Base-by-base conservation (phyloP, 257 asterid genomes). In the Phtheirospermum japonicum region DNA sequence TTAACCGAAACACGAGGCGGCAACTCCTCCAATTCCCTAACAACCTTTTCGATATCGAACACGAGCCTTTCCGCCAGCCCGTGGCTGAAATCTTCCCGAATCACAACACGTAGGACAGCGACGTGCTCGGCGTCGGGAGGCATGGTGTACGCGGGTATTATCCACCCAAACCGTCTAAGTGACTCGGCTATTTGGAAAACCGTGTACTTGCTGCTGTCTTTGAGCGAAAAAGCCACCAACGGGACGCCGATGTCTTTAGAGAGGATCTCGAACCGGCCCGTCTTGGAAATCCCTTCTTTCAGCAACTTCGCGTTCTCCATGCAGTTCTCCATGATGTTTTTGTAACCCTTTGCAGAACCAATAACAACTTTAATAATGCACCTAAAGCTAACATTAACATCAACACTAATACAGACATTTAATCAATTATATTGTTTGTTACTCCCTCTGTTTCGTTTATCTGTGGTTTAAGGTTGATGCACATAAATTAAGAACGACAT, bases 101-200 rank as follows among this genome's bases (percentile, higher is more conserved):
- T 60, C 28, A 89, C 96, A 3, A 79, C 85, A 0, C 95, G 87
- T 0, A 84, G 78, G 11, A 84, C 82, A 0, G 83, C 77, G 11
- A 89, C 7, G 68, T 82, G 84, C 71, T 89, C 90, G 0, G 90
- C 94, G 31, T 86, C 64, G 0, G 87, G 76, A 6, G 95, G 95
- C 90, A 89, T 82, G 14, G 95, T 82, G 78, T 88, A 85, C 0
- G 96, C 96, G 0, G 93, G 96, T 46, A 86, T 81, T 4, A 85
- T 86, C 95, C 95, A 89, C 54, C 94, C 96, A 30, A 82, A 86
- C 71, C 84, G 76, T 70, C 90, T 75, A 13, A 89, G 84, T 7
- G 80, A 76, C 32, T 86, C 93, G n/a, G 94, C 71, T 36, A 89
- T 65, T 40, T 86, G 86, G 19, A 83, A 86, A 57, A 82, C 95